Base-by-base conservation (phyloP, 225 moss, liverwort and hornwort genomes). In the Bryum argenteum region DNA sequence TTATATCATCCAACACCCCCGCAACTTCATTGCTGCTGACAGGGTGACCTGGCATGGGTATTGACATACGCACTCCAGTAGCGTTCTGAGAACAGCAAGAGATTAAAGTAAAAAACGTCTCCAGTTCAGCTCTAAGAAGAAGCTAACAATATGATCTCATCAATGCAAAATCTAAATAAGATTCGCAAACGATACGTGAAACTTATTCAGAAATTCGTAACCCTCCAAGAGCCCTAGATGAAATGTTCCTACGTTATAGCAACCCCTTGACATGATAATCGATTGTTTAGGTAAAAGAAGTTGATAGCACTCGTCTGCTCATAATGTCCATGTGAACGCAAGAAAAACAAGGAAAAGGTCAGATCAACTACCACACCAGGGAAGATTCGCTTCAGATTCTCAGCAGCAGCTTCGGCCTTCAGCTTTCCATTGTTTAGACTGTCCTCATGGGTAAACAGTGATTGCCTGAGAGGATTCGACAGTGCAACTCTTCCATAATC, bases 31-130 rank as follows among this genome's bases (percentile, higher is more conserved):
- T 78, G 37, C 74, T 78, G 54, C 81, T 65, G 69, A 98, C 89
- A 47, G 81, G 76, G 66, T 98, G 98, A 57, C 98, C 98, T 66
- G 98, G 98, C 98, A 98, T 98, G 26, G 98, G 98, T 57, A 98
- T 98, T 14, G 92, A 83, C 87, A 98, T 80, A 47, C 51, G 78
- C 56, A 98, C 84, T 72, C 92, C 94, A 52, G 45, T 28, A 43
- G 98, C 82, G 77, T 92, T 87, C 97, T 98, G 88, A 64, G 78
- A 19, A 14, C 59, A 79, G 60, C 16, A 44, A 63, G 17, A n/a
- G 5, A 39, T 68, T 50, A 13, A 62, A 51, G 58, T 58, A 24
- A 77, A 23, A 18, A 42, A 22, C 8, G 43, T 13, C 58, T 62
- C 28, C 62, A 53, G 33, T 21, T 61, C 53, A 76, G 18, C 58